phyloP scores from a whole-genome alignment of 805 yeast genomes.

The Priceomyces haplophilus region DNA sequence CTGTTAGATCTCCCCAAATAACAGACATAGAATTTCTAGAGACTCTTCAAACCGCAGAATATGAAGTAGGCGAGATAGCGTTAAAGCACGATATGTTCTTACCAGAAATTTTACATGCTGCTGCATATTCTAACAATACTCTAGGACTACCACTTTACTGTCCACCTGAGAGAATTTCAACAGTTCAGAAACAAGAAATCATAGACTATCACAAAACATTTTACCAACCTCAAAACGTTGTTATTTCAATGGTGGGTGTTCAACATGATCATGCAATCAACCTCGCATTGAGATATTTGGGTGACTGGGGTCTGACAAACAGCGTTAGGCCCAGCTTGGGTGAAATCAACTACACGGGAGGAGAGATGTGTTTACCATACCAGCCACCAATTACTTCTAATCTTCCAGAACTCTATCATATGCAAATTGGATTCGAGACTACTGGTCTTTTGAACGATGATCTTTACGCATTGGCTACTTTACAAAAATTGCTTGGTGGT shows the following conservation, averaged over 20 bases:
- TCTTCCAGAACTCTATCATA: conserved; percentile 76
- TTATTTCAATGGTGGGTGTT: conserved; percentile 86
- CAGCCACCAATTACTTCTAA: conserved; percentile 41
- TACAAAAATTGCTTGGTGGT: conserved; percentile 90
- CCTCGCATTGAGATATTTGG: conserved; percentile 60
- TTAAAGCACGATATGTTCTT: conserved; percentile 78
- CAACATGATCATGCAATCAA: conserved; percentile 65
- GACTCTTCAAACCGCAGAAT: conserved; percentile 68
- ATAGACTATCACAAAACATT: conserved; percentile 59
- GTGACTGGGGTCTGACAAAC: conserved; percentile 45
- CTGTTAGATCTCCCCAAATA: conserved; percentile 68
- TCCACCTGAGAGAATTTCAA: conserved; percentile 63
- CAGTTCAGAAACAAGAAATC: conserved; percentile 52
- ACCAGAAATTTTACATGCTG: conserved; percentile 86
- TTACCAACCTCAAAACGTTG: conserved; percentile 76
- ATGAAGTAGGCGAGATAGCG: conserved; percentile 81
- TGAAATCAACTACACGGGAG: conserved; percentile 62
- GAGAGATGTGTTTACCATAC: conserved; percentile 37
- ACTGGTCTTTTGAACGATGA: conserved; percentile 79
- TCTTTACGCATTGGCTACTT: conserved; percentile 82
- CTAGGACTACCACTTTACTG: conserved; percentile 85
- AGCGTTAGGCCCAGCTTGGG: conserved; percentile 33
- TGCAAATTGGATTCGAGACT: conserved; percentile 87
- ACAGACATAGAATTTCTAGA: conserved; percentile 69
- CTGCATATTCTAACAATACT: conserved; percentile 70